Base-by-base conservation (phyloP, 2,329 filamentous ascomycete species). In the Gaeumannomyces tritici region DNA sequence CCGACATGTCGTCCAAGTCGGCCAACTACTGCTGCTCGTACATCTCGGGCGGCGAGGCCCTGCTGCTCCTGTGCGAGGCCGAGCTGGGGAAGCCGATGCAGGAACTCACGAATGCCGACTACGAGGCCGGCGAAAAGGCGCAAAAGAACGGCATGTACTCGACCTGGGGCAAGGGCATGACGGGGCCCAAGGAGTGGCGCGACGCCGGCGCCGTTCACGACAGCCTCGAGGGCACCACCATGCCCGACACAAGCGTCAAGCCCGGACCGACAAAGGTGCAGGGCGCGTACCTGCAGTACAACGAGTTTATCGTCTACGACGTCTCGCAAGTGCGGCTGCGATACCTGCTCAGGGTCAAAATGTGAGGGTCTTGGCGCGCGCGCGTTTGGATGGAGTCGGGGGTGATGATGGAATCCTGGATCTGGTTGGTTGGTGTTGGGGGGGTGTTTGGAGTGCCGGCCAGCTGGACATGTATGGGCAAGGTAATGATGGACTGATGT, bases 31-130 rank as follows among this genome's bases (percentile, higher is more conserved):
- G 90, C 71, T 82, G 74, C 61, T 72, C 84, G 0, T 71, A 75
- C 66, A 81, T 77, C 64, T 89, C 88, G n/a, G 83, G 81, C n/a
- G 83, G 84, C 26, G 84, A 86, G 27, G 91, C 87, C 0, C 78
- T 96, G 3, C 78, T 96, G 4, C 80, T 96, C 24, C 85, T 96
- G 1, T 96, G 91, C 69, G 91, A 96, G 70, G 91, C 90, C 4
- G 89, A 92, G 74, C 81, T 96, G 3, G 91, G 92, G 7, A 75
- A 87, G 42, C 90, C 91, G 0, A 86, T 93, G 77, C 82, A 88
- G 63, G 80, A 87, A 67, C 79, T 93, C 3, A 78, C 75, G 0
- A 0, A 76, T 15, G 73, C 84, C 1, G 83, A 83, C 26, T 91
- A 84, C 69, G 74, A 77, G 9, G 91, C 91, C 0, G 88, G 82